A percentile compares a stretch with the other conserved stretches of the same genome.
phyloP scores from a whole-genome alignment of 805 yeast genomes.

The Zygoascus ofunaensis region DNA sequence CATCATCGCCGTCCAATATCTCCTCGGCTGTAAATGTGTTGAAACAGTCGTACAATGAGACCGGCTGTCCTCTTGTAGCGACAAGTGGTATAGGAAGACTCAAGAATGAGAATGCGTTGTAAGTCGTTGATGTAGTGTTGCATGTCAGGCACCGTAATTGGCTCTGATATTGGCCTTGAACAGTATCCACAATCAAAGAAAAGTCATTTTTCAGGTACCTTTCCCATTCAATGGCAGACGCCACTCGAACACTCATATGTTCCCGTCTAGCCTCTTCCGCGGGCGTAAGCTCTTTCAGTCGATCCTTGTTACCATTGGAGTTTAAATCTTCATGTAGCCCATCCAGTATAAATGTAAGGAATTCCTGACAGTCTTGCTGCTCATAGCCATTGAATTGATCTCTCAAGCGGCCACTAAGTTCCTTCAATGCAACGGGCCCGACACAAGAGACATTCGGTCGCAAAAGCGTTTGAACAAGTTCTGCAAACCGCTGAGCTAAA shows the following conservation, averaged over 20 bases:
- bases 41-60: conserved; percentile 54
- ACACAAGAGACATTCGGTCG: conserved; percentile 39
- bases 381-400: conserved; percentile 54
- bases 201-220: conserved; percentile 69
- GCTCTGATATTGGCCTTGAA: conserved; percentile 86
- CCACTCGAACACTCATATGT: conserved; percentile 61
- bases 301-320: conserved; percentile 46
- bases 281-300: conserved; percentile 50
- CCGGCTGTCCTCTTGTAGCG: conserved; percentile 23
- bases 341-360: conserved; percentile 64
- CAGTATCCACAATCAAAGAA: conserved; percentile 69
- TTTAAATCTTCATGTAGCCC: conserved; percentile 79
- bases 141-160: conserved; percentile 67
- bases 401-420: conserved; percentile 57
- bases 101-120: conserved; percentile 69
- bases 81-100: conserved; percentile 66
- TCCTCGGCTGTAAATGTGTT: conserved; percentile 71
- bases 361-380: conserved; percentile 84
- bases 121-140: conserved; percentile 71
- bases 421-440: conserved; percentile 58
- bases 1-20: conserved; percentile 62
- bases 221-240: conserved; percentile 89
- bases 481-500: conserved; percentile 59
- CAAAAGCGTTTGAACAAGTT: conserved; percentile 47
- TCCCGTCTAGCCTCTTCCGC: conserved; percentile 71